phyloP scores from a whole-genome alignment of 2,329 filamentous ascomycete genomes.

The Aspergillus tamarii region DNA sequence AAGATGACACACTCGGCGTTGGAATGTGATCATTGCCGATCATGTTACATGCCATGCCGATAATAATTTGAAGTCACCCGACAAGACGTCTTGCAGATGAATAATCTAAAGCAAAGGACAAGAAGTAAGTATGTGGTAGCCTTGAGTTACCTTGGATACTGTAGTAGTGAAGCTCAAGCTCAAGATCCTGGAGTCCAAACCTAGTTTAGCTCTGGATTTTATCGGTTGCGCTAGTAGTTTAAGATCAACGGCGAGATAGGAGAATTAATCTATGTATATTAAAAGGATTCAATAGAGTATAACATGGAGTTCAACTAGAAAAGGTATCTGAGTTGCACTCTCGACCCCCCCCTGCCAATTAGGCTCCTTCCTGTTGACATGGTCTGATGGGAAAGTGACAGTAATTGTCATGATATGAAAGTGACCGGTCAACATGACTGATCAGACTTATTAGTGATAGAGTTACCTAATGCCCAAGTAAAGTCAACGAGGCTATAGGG shows the following conservation, averaged over 20 bases:
- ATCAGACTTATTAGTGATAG: background rate
- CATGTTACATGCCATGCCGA: background rate
- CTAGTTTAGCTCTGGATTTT: background rate
- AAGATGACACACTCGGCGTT: conserved; percentile 2
- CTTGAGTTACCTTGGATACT: background rate
- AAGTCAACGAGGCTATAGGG: background rate
- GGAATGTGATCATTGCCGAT: conserved; percentile 10
- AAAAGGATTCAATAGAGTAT: conserved; percentile 2
- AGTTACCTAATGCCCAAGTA: background rate
- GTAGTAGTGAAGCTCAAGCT: background rate
- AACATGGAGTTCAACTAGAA: background rate
- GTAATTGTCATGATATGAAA: background rate
- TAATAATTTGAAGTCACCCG: background rate
- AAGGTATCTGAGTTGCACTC: background rate
- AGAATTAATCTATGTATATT: conserved; percentile 4
- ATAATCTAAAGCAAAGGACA: background rate
- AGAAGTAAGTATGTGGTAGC: background rate
- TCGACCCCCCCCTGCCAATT: background rate
- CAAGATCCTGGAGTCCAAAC: background rate
- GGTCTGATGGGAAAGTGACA: background rate
- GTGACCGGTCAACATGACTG: conserved; percentile 11
- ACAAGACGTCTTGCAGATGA: background rate
- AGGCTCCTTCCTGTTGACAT: background rate
- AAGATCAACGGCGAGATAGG: background rate
- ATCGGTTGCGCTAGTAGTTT: background rate